Base-by-base conservation (phyloP, 1,284 basidiomycete species). In the Sanguinoderma infundibulare region DNA sequence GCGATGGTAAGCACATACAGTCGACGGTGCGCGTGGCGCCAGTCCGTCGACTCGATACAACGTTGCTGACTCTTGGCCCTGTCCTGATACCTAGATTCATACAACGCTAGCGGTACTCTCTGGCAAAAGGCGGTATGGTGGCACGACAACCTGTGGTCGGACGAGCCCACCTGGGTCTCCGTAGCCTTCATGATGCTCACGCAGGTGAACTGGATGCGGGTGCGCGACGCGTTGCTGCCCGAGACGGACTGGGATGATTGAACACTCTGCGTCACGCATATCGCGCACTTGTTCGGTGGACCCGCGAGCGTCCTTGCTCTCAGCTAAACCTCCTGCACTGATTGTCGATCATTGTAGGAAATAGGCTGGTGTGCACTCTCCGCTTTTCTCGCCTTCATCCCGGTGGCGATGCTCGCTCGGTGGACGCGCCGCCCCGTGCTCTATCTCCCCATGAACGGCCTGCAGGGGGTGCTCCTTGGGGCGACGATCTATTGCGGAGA, bases 131-230 rank as follows among this genome's bases (percentile, higher is more conserved):
- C 38, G 4, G 20, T 51, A 15, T 61, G 60, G 60, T 61, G 60
- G 60, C 55, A 56, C 22, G 53, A 56, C 50, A 55, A 61, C 30
- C 15, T 56, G 4, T 61, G 60, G 60, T 57, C 60, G 2, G 42
- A 57, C 22, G 38, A 42, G 5, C 1, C 39, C 9, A 52, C 50
- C 3, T 57, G 60, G 60, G 9, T 12, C 7, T 7, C n/a, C 3
- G 35, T 36, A 8, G 47, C 50, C 15, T 22, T 20, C 28, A 20
- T 10, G 20, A 56, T 36, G 5, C 15, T 30, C 3, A 24, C 22
- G 0, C 26, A 6, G 34, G 24, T n/a, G 32, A 32, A 32, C 1
- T 8, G 32, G n/a, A 47, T 28, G 10, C 24, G 15, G 1, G 7
- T 17, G 9, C 39, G 17, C 32, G 44, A 28, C 17, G 46, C 46